phyloP scores from a whole-genome alignment of 352 stramenopile genomes.

The Pythium sp. region DNA sequence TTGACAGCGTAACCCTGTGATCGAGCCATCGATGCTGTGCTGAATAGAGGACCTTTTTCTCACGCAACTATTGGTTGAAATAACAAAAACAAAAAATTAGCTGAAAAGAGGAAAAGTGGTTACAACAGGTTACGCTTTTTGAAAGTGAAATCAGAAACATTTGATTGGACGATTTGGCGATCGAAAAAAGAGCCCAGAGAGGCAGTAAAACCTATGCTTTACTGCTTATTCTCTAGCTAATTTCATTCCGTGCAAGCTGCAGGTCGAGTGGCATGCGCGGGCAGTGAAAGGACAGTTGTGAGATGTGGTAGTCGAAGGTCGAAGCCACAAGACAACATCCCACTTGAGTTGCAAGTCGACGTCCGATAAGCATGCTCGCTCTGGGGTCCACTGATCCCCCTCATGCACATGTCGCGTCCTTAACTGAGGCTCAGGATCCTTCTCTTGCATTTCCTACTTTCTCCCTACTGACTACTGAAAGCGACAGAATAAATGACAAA shows the following conservation, averaged over 20 bases:
- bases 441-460: not conserved
- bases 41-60: not conserved
- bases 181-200: not conserved
- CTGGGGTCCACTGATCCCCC: not conserved
- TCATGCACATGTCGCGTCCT: slow-evolving; percentile 2
- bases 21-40: not conserved
- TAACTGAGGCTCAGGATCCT: not conserved
- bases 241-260: not conserved
- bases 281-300: not conserved
- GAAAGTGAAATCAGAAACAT: not conserved
- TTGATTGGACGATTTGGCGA: slow-evolving; percentile 1
- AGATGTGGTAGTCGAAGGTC: not conserved
- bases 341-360: not conserved
- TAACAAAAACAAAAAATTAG: not conserved
- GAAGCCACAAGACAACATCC: not conserved
- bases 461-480: not conserved
- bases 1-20: not conserved
- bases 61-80: not conserved
- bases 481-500: slow-evolving; percentile 1
- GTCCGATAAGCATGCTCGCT: too few relatives aligned
- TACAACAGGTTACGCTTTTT: not conserved
- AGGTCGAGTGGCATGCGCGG: not conserved
- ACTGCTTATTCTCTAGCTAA: not conserved
- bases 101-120: not conserved
- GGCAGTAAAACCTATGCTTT: not conserved